Evolutionary conservation across 2,329 filamentous ascomycete genomes (phyloP), one percentile per base, ranked within the genome.

Genomic region (Talaromyces sp.): DNA sequence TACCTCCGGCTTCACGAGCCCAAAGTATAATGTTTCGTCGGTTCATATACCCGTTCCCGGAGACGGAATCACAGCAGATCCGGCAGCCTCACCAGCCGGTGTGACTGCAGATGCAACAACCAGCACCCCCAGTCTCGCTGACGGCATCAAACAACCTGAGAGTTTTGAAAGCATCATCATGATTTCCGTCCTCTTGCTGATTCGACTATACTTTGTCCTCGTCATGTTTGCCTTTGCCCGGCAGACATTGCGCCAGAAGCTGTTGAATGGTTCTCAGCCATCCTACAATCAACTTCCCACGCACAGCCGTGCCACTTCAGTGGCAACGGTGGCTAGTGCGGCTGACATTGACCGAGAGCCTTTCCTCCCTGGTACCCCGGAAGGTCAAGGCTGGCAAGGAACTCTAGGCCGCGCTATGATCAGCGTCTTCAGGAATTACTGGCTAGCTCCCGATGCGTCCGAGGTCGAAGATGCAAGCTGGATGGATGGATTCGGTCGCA

Each of bases 201-300:
- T 96, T 44, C 84, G 93, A 33, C 75, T 92, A 33, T 97, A 97
- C 79, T 93, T 96, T 69, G 86, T 90, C 68, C 80, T 96, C 40
- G 84, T 97, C 60, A 86, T 96, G 74, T 87, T 96, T 77, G 87
- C 91, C 6, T 95, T 90, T 74, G 91, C 93, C 3, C 86, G 91
- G 66, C 85, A 88, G 72, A 88, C 91, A 14, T 78, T 97, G 57
- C 84, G 90, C 64, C 87, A 88, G 68, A 86, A 91, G 73, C 82
- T 89, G 57, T 78, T 83, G 72, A 83, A 85, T 66, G 75, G 80
- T 16, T 79, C 79, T 6, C 67, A 74, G 39, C 73, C 74, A 50
- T 73, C 68, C n/a, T 73, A 76, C 66, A 76, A 71, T 39, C 70
- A 76, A 37, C 69, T 77, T 3, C 75, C 74, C 8, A 75, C 73